These are phyloP conservation scores for Fonsecaea nubica DNA, from an alignment of 2,329 filamentous ascomycete species.

Conservation along the genomic window DNA sequence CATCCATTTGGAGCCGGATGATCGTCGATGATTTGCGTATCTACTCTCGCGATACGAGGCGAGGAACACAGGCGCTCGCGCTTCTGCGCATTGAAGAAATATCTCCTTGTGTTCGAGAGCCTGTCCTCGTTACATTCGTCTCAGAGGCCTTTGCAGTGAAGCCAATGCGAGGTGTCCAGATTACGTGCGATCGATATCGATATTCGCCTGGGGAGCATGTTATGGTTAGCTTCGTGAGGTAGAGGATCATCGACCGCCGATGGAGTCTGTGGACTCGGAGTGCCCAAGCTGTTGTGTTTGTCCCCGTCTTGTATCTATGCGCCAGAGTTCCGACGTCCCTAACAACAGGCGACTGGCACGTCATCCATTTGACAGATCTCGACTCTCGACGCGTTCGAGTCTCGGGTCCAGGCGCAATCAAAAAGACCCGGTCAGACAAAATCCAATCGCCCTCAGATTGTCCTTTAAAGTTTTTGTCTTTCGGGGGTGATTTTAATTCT, in stretches of 20 bases:
- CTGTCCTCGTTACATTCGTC: not conserved
- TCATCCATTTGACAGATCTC: conserved; percentile 7
- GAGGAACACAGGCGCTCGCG: not conserved
- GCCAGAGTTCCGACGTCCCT: conserved; percentile 4
- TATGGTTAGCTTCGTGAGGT: not conserved
- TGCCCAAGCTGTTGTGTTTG: not conserved
- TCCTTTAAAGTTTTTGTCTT: not conserved
- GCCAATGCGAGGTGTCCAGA: not conserved
- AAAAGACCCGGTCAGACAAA: not conserved
- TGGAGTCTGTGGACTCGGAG: conserved; percentile 2
- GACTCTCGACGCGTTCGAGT: conserved; percentile 1
- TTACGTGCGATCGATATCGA: not conserved
- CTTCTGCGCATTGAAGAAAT: not conserved
- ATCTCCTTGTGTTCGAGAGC: not conserved
- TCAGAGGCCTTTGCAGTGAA: not conserved
- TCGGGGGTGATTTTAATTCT: not conserved
- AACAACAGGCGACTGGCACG: conserved; percentile 6
- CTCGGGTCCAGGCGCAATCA: not conserved
- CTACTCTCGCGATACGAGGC: not conserved
- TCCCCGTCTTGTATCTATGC: not conserved
- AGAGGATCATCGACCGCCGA: not conserved
- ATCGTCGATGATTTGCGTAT: conserved; percentile 1
- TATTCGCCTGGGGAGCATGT: not conserved
- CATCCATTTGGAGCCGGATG: not conserved
- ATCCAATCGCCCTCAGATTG: not conserved